Evolutionary conservation across 257 asterid genomes (phyloP), one percentile per base, ranked within the genome.

Genomic region (Eustoma russellianum): DNA sequence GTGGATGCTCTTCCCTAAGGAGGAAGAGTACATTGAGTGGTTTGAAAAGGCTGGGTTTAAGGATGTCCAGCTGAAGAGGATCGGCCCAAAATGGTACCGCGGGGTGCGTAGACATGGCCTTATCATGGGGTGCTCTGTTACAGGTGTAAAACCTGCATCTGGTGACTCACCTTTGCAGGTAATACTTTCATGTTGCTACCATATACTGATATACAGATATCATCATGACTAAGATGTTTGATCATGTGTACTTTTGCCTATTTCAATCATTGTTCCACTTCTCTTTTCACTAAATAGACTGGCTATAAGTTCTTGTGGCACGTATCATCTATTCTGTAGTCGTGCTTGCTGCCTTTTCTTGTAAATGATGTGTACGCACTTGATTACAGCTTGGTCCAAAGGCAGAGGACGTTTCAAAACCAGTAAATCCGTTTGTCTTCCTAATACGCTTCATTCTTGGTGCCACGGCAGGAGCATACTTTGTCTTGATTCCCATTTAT

Each of bases 1-100:
- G 47, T 92, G 97, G 98, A 92, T 92, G 98, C 97, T 92, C 73
- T 92, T 92, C 70, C 98, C 98, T 0, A 87, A 71, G 75, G 98
- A 92, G 76, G 97, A 88, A 67, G 98, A 92, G 80, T 92, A 92
- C 80, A 79, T 85, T 19, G 97, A 83, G 16, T 92, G 97, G 98
- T 92, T 92, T 63, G 55, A 74, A 49, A 92, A 82, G 72, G 98
- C 97, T 5, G 95, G 97, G 24, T 88, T 92, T 64, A 71, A 81
- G 78, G 89, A 88, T 69, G 88, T 92, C 38, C 87, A 88, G 46
- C 76, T 88, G 45, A 92, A 85, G 76, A 80, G 95, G 69, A 92
- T 92, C 51, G 98, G 95, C 49, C 98, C 97, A 38, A 88, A 88
- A 70, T 92, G 98, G 98, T 85, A 92, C 48, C 94, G 98, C 51